Base-by-base conservation (phyloP, 2,329 filamentous ascomycete species). In the Decorospora gaudefroyi region DNA sequence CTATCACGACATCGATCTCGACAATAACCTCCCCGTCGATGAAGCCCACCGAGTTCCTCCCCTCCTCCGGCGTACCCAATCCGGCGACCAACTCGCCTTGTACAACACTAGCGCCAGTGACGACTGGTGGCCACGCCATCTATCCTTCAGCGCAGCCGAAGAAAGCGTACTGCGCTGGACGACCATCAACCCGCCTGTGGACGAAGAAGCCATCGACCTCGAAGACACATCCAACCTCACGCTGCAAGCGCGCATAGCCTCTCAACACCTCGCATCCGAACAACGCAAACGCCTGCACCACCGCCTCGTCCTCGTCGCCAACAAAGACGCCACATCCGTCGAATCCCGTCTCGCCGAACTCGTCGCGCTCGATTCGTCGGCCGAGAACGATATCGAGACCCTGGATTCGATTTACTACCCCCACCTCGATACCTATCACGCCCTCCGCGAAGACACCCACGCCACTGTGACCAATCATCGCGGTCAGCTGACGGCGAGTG, bases 141-240 rank as follows among this genome's bases (percentile, higher is more conserved):
- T 91, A 51, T 90, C 87, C 3, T 91, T 91, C 65, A 84, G 85
- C 45, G 78, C 85, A 30, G 87, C 85, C 1, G 86, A 88, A 69
- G 85, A 90, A 48, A 86, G 84, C n/a, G 72, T 91, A 6, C 72
- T 90, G 1, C 75, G 72, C 11, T 90, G 87, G 86, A 30, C 38
- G 2, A 46, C 42, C 46, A 45, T 63, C 12, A 41, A 51, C 21
- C 67, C 68, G 46, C 8, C 15, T 27, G 13, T 9, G 6, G 29
- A 51, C 11, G 51, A 57, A 31, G 66, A 71, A 21, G 46, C 53
- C 8, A 22, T 45, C 9, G 41, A 46, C n/a, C 48, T 48, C 13
- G 22, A 18, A 19, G 73, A 76, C 12, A 68, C 65, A 12, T 68
- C 69, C 13, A 51, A 42, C 29, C 67, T 68, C 6, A 49, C 47